Evolutionary conservation across 2,329 filamentous ascomycete genomes (phyloP).

Genomic region (Davidsoniella virescens): DNA sequence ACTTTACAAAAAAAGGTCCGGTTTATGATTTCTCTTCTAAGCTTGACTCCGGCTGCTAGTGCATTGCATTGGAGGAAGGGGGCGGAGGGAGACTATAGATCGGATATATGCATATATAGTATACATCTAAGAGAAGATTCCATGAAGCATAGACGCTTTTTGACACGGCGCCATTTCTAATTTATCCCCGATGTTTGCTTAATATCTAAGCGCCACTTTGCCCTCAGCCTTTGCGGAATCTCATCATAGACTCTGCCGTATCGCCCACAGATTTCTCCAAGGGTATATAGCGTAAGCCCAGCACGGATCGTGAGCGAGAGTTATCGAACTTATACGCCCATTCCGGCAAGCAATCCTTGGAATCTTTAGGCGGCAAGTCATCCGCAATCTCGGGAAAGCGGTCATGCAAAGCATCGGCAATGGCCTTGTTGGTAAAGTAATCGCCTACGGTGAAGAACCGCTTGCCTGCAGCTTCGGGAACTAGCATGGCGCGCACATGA

Average conservation of each 20-base stretch:
- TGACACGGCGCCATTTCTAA: background rate
- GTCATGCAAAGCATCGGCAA: constrained; percentile 22
- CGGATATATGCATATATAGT: background rate
- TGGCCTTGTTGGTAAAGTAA: constrained; percentile 23
- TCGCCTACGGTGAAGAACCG: constrained; percentile 41
- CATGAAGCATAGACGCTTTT: background rate
- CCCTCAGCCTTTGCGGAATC: background rate
- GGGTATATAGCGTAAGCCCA: constrained; percentile 33
- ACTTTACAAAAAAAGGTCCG: no score
- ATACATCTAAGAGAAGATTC: background rate
- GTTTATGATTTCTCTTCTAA: no score
- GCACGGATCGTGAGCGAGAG: constrained; percentile 28
- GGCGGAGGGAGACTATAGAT: background rate
- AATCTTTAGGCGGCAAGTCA: constrained; percentile 22
- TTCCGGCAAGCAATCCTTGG: constrained; percentile 17
- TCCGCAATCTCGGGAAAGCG: constrained; percentile 16
- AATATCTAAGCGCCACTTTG: background rate
- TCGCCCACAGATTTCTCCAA: constrained; percentile 35
- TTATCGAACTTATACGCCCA: constrained; percentile 33
- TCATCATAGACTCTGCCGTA: constrained; percentile 8
- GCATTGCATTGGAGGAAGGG: background rate
- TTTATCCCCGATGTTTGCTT: background rate
- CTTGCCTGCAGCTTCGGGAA: constrained; percentile 39
- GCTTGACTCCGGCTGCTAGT: no score
- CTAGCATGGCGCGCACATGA: constrained; percentile 43